A percentile compares a stretch with the other conserved stretches of the same genome.
Evolutionary conservation across 1,139 yeast species (phyloP).

Genomic region (Saccharomyces hybrid): DNA sequence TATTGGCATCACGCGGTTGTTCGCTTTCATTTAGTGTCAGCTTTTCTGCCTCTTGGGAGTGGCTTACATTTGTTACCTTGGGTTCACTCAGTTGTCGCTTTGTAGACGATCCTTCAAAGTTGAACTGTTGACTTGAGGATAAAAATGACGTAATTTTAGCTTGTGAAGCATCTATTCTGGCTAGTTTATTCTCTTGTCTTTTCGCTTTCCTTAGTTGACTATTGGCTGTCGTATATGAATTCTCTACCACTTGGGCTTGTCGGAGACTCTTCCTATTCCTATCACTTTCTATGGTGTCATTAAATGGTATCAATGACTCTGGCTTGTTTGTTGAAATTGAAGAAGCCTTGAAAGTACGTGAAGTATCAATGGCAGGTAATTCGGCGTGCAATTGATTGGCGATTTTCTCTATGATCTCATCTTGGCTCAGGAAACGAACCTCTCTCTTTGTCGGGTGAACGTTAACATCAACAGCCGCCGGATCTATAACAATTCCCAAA

Average conservation of each 20-base stretch:
- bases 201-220: constrained; percentile 7
- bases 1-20: neutral
- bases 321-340: constrained; percentile 27
- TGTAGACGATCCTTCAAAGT: neutral
- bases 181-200: constrained; percentile 54
- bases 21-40: neutral
- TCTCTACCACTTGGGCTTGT: neutral
- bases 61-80: neutral
- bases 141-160: constrained; percentile 45
- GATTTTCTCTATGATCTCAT: constrained; percentile 67
- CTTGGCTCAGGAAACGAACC: constrained; percentile 79
- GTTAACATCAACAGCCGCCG: constrained; percentile 78
- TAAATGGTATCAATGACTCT: neutral
- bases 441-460: constrained; percentile 95
- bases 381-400: constrained; percentile 43
- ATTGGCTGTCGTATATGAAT: neutral
- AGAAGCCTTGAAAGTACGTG: constrained; percentile 66
- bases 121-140: constrained; percentile 17
- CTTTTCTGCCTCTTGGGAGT: neutral
- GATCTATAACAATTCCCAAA: constrained; percentile 54
- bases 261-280: neutral
- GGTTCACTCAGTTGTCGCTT: neutral
- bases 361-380: constrained; percentile 55
- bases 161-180: constrained; percentile 69
- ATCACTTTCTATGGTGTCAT: neutral